phyloP scores from a whole-genome alignment of 2,329 filamentous ascomycete genomes.

The Neophaeococcomyces aloes region DNA sequence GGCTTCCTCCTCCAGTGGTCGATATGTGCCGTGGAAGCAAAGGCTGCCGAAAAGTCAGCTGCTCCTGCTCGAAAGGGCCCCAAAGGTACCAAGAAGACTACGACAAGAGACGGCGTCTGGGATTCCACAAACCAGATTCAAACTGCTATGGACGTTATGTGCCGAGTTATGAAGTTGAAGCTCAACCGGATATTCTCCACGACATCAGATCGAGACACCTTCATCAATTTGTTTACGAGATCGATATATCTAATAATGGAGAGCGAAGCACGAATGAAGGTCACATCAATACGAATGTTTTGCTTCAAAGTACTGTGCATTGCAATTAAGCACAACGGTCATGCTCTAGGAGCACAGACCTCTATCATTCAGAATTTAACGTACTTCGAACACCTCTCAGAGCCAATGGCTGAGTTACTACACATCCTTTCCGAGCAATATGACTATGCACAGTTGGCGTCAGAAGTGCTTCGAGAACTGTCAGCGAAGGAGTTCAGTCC shows the following conservation, averaged over 20 bases:
- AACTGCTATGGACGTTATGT: slow-evolving; percentile 83
- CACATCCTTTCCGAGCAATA: slow-evolving; percentile 95
- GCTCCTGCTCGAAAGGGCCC: slow-evolving; percentile 62
- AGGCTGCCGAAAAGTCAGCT: slow-evolving; percentile 80
- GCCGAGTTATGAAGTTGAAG: slow-evolving; percentile 88
- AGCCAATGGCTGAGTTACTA: slow-evolving; percentile 97
- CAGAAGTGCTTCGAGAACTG: slow-evolving; percentile 85
- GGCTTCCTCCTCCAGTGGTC: slow-evolving; percentile 93
- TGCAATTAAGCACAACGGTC: slow-evolving; percentile 93
- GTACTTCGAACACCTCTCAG: slow-evolving; percentile 96
- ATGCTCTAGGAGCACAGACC: slow-evolving; percentile 93
- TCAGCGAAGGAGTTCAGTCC: slow-evolving; percentile 98
- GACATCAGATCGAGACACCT: slow-evolving; percentile 90
- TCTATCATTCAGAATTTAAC: slow-evolving; percentile 95
- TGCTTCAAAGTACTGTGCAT: slow-evolving; percentile 95
- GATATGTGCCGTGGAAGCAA: slow-evolving; percentile 84
- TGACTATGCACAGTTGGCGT: slow-evolving; percentile 88
- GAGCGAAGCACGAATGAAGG: slow-evolving; percentile 86
- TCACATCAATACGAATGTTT: slow-evolving; percentile 83
- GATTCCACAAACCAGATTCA: slow-evolving; percentile 84
- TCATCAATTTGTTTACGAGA: slow-evolving; percentile 80
- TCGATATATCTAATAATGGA: slow-evolving; percentile 91
- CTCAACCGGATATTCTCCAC: slow-evolving; percentile 88
- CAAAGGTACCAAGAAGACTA: slow-evolving; percentile 60
- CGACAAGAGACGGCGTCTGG: slow-evolving; percentile 66